These are phyloP conservation scores for Chloropicon primus DNA, from an alignment of 139 green algal genomes.

Conservation along the genomic window DNA sequence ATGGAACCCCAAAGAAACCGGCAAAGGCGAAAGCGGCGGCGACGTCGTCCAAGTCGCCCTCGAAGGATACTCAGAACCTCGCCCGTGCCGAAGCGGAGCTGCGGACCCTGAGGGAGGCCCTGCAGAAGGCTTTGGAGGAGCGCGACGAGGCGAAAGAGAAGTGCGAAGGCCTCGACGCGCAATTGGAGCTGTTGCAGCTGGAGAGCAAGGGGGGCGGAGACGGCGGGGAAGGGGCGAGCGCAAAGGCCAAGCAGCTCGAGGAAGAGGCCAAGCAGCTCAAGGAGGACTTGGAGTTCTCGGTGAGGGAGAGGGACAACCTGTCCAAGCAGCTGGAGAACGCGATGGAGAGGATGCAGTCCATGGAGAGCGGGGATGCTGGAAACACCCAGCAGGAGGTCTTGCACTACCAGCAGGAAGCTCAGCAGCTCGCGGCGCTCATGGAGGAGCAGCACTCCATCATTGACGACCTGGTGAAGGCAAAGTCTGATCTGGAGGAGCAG, in stretches of 20 bases:
- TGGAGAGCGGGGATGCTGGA: constrained; percentile 3
- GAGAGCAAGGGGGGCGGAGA: background rate
- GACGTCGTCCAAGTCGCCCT: background rate
- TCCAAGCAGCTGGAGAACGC: constrained; percentile 17
- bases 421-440: constrained; percentile 20
- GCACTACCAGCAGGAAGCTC: background rate
- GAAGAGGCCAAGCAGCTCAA: constrained; percentile 24
- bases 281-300: constrained; percentile 13
- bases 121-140: background rate
- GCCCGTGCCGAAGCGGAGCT: background rate
- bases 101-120: background rate
- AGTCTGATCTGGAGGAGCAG: constrained; percentile 17
- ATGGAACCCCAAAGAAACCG: background rate
- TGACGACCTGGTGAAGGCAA: background rate
- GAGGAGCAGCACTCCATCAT: constrained; percentile 16
- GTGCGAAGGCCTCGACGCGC: constrained; percentile 30
- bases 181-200: constrained; percentile 25
- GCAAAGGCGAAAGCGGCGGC: background rate
- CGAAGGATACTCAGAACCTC: background rate
- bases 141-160: constrained; percentile 5
- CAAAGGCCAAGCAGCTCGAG: constrained; percentile 17
- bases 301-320: constrained; percentile 13
- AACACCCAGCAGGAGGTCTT: background rate
- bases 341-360: constrained; percentile 12
- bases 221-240: background rate